Conservation (phyloP, 164 flowering plant species). For the Taxillus chinensis region DNA sequence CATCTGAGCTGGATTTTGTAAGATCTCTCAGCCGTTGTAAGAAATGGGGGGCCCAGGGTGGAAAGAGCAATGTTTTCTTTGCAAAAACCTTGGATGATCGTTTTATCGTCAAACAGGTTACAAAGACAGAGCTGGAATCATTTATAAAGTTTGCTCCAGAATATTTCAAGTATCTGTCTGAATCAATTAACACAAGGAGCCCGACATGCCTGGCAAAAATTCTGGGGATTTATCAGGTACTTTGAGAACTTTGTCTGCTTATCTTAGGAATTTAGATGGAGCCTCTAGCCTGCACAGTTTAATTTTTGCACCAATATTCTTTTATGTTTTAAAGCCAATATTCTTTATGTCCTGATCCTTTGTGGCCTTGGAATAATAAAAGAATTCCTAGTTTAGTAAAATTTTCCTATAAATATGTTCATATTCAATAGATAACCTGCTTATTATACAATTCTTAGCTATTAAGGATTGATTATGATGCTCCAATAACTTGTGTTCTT, state of each 20-base stretch:
- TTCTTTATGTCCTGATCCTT: too few relatives aligned
- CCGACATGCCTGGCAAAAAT: slow-evolving; percentile 96
- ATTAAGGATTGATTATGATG: too few relatives aligned
- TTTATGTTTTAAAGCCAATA: too few relatives aligned
- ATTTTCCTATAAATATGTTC: too few relatives aligned
- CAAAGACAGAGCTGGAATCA: slow-evolving; percentile 92
- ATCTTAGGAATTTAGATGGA: too few relatives aligned
- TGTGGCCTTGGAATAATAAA: too few relatives aligned
- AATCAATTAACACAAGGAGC: slow-evolving; percentile 57
- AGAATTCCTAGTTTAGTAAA: too few relatives aligned
- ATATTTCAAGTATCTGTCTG: slow-evolving; percentile 84
- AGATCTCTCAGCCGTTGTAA: slow-evolving; percentile 92
- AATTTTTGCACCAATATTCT: too few relatives aligned
- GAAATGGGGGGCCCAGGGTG: slow-evolving; percentile 99
- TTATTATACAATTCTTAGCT: too few relatives aligned
- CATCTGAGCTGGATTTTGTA: slow-evolving; percentile 73
- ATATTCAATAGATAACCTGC: too few relatives aligned
- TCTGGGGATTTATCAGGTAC: slow-evolving; percentile 94
- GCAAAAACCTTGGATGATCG: slow-evolving; percentile 93
- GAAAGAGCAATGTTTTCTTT: slow-evolving; percentile 94
- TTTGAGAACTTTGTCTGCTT: slow-evolving; percentile 1
- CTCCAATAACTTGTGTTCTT: too few relatives aligned
- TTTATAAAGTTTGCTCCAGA: slow-evolving; percentile 84
- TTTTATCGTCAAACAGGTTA: slow-evolving; percentile 87
- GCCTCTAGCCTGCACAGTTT: too few relatives aligned